Evolutionary conservation across 1,284 basidiomycete genomes (phyloP), one percentile per base, ranked within the genome.

Genomic region (Ustilago nuda): DNA sequence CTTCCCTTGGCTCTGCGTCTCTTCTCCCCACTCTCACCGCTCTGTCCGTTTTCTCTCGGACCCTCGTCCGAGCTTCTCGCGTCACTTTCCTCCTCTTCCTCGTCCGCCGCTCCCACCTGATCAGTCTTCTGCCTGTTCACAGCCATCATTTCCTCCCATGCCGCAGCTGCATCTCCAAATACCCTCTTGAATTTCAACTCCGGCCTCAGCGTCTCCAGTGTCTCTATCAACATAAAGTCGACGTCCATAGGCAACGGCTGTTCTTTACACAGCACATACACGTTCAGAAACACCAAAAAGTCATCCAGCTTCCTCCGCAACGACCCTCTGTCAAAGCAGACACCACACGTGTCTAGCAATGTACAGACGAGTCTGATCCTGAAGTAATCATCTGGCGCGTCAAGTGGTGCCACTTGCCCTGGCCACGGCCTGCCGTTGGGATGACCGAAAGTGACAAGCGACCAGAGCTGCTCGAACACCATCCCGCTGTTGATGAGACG

Each of bases 301-400:
- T 92, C 93, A 86, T 98, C 95, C 12, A 99, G 88, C 84, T 95
- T 97, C 87, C 92, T 92, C 86, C 91, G 92, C 82, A 94, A 92
- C 7, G 92, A 91, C 3, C 95, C 95, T 51, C 92, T 91, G 85
- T 97, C 95, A 86, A 99, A 98, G 87, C 95, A 98, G 89, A 94
- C 93, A n/a, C 95, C 97, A 85, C 95, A 97, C 0, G 95, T 94
- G 84, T 98, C 95, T 27, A 99, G 89, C 51, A 99, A 88, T 8
- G 93, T 92, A 83, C 97, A 99, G 52, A 96, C 91, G 62, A 99
- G 89, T 11, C 97, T 90, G 59, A 99, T 87, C 30, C 97, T 91
- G 90, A 99, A 99, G 86, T 93, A 98, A 86, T 99, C 97, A 85
- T 97, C 93, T 0, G 93, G 93, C 87, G 93, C 92, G 86, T 99